phyloP scores from a whole-genome alignment of 164 flowering plant species.

The Paratinospora sagittata region DNA sequence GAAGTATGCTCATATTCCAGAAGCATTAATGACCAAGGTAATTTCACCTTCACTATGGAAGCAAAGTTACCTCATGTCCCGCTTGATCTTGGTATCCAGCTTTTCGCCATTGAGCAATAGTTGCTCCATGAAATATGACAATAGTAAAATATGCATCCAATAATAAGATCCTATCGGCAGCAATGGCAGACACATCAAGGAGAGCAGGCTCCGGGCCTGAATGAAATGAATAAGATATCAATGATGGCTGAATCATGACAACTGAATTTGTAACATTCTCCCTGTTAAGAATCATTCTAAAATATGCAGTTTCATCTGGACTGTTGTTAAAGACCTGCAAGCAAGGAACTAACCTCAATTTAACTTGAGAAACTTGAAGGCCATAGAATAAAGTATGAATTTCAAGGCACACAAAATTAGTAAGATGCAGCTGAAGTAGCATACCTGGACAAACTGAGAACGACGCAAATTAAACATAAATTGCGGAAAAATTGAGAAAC shows the following conservation, averaged over 20 bases:
- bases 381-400: not conserved
- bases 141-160: conserved; percentile 84
- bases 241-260: conserved; percentile 94
- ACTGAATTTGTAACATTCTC: conserved; percentile 94
- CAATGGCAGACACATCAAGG: conserved; percentile 87
- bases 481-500: conserved; percentile 90
- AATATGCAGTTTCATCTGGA: conserved; percentile 98
- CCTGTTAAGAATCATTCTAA: conserved; percentile 82
- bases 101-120: conserved; percentile 93
- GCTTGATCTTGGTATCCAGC: conserved; percentile 81
- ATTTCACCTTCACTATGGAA: not conserved
- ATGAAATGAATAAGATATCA: conserved; percentile 87
- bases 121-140: conserved; percentile 84
- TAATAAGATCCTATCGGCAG: conserved; percentile 84
- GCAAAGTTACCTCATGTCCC: conserved; percentile 67
- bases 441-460: conserved; percentile 97
- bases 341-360: conserved; percentile 4
- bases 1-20: too few species aligned
- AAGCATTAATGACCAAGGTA: too few species aligned
- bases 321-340: conserved; percentile 75
- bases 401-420: not conserved
- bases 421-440: not conserved
- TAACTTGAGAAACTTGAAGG: not conserved
- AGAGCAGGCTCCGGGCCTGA: conserved; percentile 82
- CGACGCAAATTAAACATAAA: conserved; percentile 87